A percentile compares a stretch with the other conserved stretches of the same genome.
phyloP scores from a whole-genome alignment of 306 rosid species.

The Pachyrhizus erosus region DNA sequence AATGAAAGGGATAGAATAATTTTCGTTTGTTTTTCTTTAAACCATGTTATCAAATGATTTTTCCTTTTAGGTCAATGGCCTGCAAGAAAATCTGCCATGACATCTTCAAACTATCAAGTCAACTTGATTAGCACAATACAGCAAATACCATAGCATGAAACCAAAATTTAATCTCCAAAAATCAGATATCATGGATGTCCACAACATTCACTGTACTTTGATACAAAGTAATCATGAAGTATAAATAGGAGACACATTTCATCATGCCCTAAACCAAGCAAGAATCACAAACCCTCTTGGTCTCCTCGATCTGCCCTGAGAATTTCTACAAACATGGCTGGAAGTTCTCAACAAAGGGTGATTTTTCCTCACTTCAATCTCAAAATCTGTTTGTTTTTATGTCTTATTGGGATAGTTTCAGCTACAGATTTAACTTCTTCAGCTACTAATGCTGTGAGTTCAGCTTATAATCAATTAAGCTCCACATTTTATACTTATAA shows the following conservation, averaged over 20 bases:
- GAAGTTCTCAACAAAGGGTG: slow-evolving; percentile 4
- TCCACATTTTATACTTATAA: slow-evolving; percentile 32
- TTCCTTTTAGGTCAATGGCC: background rate
- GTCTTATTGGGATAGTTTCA: slow-evolving; percentile 41
- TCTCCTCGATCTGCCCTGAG: background rate
- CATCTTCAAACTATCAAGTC: slow-evolving; percentile 25
- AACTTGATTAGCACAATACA: slow-evolving; percentile 38
- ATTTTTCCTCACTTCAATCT: background rate
- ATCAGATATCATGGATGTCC: background rate
- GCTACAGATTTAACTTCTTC: slow-evolving; percentile 38
- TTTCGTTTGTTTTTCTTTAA: background rate
- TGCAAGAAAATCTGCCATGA: background rate
- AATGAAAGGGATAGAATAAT: background rate
- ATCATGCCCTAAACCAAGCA: slow-evolving; percentile 18
- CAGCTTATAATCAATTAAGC: slow-evolving; percentile 2
- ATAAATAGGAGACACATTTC: slow-evolving; percentile 31
- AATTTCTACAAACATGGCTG: slow-evolving; percentile 25
- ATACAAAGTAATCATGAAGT: background rate
- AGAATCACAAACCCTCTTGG: background rate
- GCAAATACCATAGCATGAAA: slow-evolving; percentile 27
- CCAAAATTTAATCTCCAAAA: background rate
- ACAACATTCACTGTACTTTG: background rate
- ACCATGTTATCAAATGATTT: background rate
- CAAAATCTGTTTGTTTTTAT: slow-evolving; percentile 12
- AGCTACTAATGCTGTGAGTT: background rate